Conservation (phyloP, 106 monocot species). For the Dioscorea zingiberensis region DNA sequence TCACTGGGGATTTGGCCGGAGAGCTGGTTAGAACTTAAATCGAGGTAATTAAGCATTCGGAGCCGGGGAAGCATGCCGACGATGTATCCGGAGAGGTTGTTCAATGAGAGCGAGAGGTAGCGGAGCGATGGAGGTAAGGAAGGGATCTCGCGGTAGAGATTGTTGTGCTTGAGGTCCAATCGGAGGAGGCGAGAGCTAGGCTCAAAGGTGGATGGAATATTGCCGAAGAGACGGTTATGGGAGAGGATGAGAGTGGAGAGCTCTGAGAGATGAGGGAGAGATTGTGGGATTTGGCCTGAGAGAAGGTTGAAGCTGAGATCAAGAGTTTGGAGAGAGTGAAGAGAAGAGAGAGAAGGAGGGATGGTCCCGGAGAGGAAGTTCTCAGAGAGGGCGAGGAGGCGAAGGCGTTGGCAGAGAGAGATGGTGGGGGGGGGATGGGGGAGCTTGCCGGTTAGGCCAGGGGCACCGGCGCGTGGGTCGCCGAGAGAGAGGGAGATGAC, state of each 20-base stretch:
- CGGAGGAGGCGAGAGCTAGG: constrained; percentile 27
- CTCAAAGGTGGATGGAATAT: constrained; percentile 37
- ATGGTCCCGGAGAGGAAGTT: constrained; percentile 59
- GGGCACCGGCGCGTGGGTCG: constrained; percentile 67
- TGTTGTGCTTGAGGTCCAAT: constrained; percentile 62
- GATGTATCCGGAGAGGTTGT: constrained; percentile 37
- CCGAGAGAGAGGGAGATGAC: constrained; percentile 52
- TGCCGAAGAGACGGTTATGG: constrained; percentile 52
- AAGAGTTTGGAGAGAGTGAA: constrained; percentile 38
- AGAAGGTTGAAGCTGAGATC: constrained; percentile 71
- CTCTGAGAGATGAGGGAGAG: constrained; percentile 38
- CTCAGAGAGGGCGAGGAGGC: constrained; percentile 53
- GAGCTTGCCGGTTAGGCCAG: constrained; percentile 49
- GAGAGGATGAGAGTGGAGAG: constrained; percentile 53
- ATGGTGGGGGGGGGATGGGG: constrained; percentile 40
- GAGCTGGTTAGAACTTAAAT: constrained; percentile 52
- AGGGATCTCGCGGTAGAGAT: constrained; percentile 42
- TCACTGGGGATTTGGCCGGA: constrained; percentile 39
- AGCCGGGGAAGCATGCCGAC: constrained; percentile 46
- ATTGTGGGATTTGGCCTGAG: constrained; percentile 37
- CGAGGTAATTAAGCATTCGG: constrained; percentile 38
- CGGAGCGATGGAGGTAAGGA: constrained; percentile 40
- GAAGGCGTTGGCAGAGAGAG: constrained; percentile 29
- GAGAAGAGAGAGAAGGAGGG: constrained; percentile 28
- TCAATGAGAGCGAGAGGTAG: constrained; percentile 53